Base-by-base conservation (phyloP, 768 basidiomycete genomes). In the Gautieria morchelliformis region DNA sequence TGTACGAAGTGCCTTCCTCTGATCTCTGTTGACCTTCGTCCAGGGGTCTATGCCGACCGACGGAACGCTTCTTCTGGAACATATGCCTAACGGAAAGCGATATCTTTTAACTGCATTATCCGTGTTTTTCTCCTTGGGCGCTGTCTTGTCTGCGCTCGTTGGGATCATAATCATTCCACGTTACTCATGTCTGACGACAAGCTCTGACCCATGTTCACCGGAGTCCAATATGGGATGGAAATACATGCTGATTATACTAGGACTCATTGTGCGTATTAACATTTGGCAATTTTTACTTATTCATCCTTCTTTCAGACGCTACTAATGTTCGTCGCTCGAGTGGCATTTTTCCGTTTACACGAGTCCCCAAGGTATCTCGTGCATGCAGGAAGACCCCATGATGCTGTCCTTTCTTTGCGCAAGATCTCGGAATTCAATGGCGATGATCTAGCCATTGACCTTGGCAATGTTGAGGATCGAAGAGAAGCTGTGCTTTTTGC, bases 11-110 rank as follows among this genome's bases (percentile, higher is more conserved):
- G 52, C 33, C 46, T 20, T 35, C 46, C 14, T 35, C 11, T 50
- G 45, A 17, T 17, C 27, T 47, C 40, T 30, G 1, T 17, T 20
- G 33, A 39, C 45, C 24, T 48, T 54, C 49, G 42, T 20, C 17
- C 56, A 93, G 90, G 87, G 93, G 41, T 86, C 91, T 44, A 95
- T 97, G 92, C 94, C 94, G 1, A 98, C 94, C 0, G 95, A 97
- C 63, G 93, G 94, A 6, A 97, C 93, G 0, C 81, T 95, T 4
- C 78, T 93, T 22, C 76, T 93, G 9, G 95, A 99, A 65, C 93
- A 96, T 64, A 84, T 97, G 75, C 95, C 95, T 2, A 83, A 85
- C 61, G 81, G 81, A n/a, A 92, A 93, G 61, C 84, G 93, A 64
- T 93, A 95, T 67, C 80, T 98, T 32, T 85, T 97, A 53, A 95